These are phyloP conservation scores for Scortechinia acanthostroma DNA, from an alignment of 2,329 filamentous ascomycete genomes.

Conservation along the genomic window DNA sequence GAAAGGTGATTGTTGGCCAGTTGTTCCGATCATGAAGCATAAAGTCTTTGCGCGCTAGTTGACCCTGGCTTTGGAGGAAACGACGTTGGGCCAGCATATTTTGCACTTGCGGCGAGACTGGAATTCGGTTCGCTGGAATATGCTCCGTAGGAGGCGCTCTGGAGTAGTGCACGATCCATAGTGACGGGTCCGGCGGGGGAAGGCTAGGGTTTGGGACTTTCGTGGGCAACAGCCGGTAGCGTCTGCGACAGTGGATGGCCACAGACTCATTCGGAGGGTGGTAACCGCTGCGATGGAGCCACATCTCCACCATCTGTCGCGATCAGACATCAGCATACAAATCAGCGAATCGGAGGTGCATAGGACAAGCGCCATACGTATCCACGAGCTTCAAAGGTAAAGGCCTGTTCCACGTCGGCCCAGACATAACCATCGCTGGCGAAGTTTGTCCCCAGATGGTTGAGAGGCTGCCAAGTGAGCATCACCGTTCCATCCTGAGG, in stretches of 20 bases:
- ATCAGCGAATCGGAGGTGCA: slow-evolving; percentile 4
- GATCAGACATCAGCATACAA: slow-evolving; percentile 9
- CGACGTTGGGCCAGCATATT: slow-evolving; percentile 50
- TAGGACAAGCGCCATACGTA: slow-evolving; percentile 31
- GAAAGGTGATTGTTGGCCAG: slow-evolving; percentile 79
- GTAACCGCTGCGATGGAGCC: slow-evolving; percentile 75
- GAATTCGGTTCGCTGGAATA: slow-evolving; percentile 62
- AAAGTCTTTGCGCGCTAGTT: slow-evolving; percentile 84
- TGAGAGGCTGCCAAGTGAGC: slow-evolving; percentile 80
- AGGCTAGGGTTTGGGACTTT: slow-evolving; percentile 64
- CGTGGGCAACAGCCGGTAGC: slow-evolving; percentile 75
- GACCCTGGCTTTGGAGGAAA: slow-evolving; percentile 68
- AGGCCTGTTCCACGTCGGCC: slow-evolving; percentile 74
- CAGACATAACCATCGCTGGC: slow-evolving; percentile 90
- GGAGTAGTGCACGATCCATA: slow-evolving; percentile 90
- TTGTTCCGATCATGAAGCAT: slow-evolving; percentile 84
- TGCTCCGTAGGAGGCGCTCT: slow-evolving; percentile 69
- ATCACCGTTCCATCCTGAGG: slow-evolving; percentile 77
- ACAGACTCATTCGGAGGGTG: slow-evolving; percentile 65
- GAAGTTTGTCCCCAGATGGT: slow-evolving; percentile 65
- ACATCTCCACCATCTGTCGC: slow-evolving; percentile 76
- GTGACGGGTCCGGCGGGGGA: slow-evolving; percentile 67
- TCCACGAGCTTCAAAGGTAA: slow-evolving; percentile 64
- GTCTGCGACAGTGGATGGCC: slow-evolving; percentile 71
- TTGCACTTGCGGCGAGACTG: slow-evolving; percentile 53